Percentiles rank a stretch among this genome's conserved stretches.
Evolutionary conservation across 768 basidiomycete species (phyloP).

Genomic region (Leccinum aurantiacum): DNA sequence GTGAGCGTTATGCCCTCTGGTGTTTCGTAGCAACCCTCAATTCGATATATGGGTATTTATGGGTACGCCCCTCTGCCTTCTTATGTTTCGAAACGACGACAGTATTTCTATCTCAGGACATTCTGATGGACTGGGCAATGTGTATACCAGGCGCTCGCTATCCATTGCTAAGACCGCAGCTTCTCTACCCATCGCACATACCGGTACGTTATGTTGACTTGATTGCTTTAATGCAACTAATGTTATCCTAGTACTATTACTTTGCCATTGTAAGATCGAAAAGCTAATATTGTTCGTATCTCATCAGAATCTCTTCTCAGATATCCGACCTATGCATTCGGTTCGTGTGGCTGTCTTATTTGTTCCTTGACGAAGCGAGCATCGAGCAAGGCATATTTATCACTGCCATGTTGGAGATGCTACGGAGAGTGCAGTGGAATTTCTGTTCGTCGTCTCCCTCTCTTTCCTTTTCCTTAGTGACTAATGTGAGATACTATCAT

Average conservation of each 20-base stretch:
- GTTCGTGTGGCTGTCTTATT: conserved; percentile 82
- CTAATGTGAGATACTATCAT: conserved; percentile 23
- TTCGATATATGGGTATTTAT: conserved; percentile 69
- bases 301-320: conserved; percentile 36
- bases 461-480: not conserved
- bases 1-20: conserved; percentile 63
- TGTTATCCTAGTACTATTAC: conserved; percentile 61
- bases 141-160: conserved; percentile 55
- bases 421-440: conserved; percentile 89
- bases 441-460: conserved; percentile 56
- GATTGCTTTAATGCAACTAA: not conserved
- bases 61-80: conserved; percentile 55
- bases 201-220: conserved; percentile 42
- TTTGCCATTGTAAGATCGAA: conserved; percentile 60
- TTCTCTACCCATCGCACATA: conserved; percentile 67
- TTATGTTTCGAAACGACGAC: not conserved
- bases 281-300: not conserved
- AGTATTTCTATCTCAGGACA: conserved; percentile 51
- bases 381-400: conserved; percentile 64
- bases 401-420: conserved; percentile 68
- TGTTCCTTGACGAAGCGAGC: conserved; percentile 51
- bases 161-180: conserved; percentile 67
- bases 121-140: conserved; percentile 91
- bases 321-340: conserved; percentile 70
- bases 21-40: conserved; percentile 61